phyloP scores from a whole-genome alignment of 1,284 basidiomycete species.

The Lentinula novae-zelandiae region DNA sequence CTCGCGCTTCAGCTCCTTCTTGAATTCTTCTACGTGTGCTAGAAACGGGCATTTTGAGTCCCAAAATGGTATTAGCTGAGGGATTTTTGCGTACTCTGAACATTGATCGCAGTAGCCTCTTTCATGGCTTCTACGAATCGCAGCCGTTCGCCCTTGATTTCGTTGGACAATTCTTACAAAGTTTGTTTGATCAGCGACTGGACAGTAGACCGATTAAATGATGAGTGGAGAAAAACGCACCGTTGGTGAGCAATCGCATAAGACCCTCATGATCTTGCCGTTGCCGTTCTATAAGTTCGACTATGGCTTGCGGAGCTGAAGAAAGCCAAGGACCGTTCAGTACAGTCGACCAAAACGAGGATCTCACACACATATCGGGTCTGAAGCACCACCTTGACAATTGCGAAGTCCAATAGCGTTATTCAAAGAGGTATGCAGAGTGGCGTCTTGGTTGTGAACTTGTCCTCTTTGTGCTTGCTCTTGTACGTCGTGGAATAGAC shows the following conservation, averaged over 20 bases:
- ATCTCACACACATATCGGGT: constrained; percentile 7
- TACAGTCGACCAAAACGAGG: constrained; percentile 27
- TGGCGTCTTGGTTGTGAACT: constrained; percentile 37
- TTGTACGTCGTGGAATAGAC: constrained; percentile 31
- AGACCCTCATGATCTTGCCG: constrained; percentile 67
- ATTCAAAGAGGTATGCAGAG: constrained; percentile 44
- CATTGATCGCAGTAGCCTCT: constrained; percentile 82
- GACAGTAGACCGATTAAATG: neutral
- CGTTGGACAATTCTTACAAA: constrained; percentile 64
- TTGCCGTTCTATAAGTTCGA: constrained; percentile 61
- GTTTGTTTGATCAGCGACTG: neutral
- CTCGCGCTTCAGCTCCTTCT: constrained; percentile 72
- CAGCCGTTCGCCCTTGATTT: constrained; percentile 80
- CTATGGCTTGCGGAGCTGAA: constrained; percentile 54
- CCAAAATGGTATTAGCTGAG: constrained; percentile 13
- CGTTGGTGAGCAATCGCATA: constrained; percentile 59
- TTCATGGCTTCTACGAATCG: constrained; percentile 90
- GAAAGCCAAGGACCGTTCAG: neutral
- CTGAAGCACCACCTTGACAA: constrained; percentile 18
- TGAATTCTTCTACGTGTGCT: constrained; percentile 85
- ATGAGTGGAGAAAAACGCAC: constrained; percentile 32
- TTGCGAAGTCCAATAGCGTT: constrained; percentile 42
- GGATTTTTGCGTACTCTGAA: constrained; percentile 48
- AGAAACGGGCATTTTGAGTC: constrained; percentile 19
- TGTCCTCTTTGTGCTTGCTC: constrained; percentile 37